Evolutionary conservation across 1,139 yeast genomes (phyloP).

Genomic region (Yamadazyma spencermartinsiae): DNA sequence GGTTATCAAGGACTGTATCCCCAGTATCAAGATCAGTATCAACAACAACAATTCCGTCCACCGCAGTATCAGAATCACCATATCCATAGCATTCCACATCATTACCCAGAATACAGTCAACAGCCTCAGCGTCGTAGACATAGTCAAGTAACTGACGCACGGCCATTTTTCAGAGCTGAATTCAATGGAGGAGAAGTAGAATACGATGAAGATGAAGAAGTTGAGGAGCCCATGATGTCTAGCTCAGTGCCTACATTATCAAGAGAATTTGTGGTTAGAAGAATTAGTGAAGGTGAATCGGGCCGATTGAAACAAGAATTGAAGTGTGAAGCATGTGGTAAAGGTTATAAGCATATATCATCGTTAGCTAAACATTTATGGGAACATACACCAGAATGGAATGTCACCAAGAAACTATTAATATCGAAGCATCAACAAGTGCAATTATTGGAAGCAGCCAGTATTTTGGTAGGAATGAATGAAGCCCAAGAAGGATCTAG

Average conservation of each 20-base stretch:
- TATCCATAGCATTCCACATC: neutral
- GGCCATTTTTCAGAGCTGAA: slow-evolving; percentile 1
- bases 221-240: slow-evolving; percentile 18
- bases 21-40: neutral
- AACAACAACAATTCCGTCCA: neutral
- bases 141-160: slow-evolving; percentile 2
- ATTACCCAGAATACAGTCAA: neutral
- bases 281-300: slow-evolving; percentile 84
- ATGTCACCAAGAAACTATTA: slow-evolving; percentile 72
- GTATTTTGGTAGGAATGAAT: slow-evolving; percentile 80
- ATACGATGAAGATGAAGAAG: slow-evolving; percentile 7
- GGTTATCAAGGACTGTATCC: slow-evolving; percentile 1
- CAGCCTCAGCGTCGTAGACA: neutral
- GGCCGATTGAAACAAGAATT: slow-evolving; percentile 81
- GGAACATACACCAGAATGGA: slow-evolving; percentile 93
- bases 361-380: slow-evolving; percentile 73
- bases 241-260: slow-evolving; percentile 53
- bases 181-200: slow-evolving; percentile 4
- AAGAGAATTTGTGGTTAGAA: slow-evolving; percentile 74
- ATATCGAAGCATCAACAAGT: slow-evolving; percentile 93
- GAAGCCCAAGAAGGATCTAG: slow-evolving; percentile 30
- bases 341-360: slow-evolving; percentile 83
- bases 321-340: slow-evolving; percentile 87
- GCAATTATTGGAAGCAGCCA: slow-evolving; percentile 84
- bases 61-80: neutral